Base-by-base conservation (phyloP, 805 yeast species). In the Cyberlindnera xylosilytica region DNA sequence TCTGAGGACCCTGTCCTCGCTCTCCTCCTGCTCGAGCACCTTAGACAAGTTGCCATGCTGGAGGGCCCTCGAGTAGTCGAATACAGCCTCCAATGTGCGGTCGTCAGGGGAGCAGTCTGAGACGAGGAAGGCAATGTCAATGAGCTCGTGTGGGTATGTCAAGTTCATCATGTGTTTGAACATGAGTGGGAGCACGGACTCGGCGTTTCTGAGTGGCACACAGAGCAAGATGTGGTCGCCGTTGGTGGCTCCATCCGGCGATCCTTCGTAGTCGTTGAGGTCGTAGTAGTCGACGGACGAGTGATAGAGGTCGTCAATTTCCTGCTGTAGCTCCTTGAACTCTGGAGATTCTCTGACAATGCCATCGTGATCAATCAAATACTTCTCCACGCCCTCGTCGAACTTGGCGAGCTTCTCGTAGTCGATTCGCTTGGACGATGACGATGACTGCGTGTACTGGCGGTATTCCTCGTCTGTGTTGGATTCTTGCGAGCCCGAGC, bases 101-200 rank as follows among this genome's bases (percentile, higher is more conserved):
- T 85, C 93, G 34, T 64, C 74, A 27, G 70, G 73, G 1, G 89
- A 78, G 56, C 93, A 85, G 63, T 86, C 95, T 47, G 87, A 79
- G 3, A 86, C 90, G 56, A 86, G 68, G 56, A 86, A 86, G 15
- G 89, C 90, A 46, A 86, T 69, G 64, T 87, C 96, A 41, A 87
- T 82, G 49, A 86, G 65, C 19, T 76, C 73, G 59, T 88, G 96
- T 42, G 86, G 88, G 59, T 87, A 87, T 1, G 95, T 86, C 63
- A 87, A 68, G 61, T 87, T 87, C 91, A 84, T 85, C 63, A 87
- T 66, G 63, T 87, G 86, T 56, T 82, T 81, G 66, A 88, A 87
- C 73, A 89, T 87, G 69, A 87, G 69, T 11, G 93, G 89, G 47
- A 87, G 65, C 17, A 85, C 90, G 22, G 74, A 69, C 53, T 78